Percentiles rank a stretch among this genome's conserved stretches.
These are phyloP conservation scores for Cyberlindnera galapagoensis DNA, from an alignment of 805 yeast genomes.

Conservation along the genomic window DNA sequence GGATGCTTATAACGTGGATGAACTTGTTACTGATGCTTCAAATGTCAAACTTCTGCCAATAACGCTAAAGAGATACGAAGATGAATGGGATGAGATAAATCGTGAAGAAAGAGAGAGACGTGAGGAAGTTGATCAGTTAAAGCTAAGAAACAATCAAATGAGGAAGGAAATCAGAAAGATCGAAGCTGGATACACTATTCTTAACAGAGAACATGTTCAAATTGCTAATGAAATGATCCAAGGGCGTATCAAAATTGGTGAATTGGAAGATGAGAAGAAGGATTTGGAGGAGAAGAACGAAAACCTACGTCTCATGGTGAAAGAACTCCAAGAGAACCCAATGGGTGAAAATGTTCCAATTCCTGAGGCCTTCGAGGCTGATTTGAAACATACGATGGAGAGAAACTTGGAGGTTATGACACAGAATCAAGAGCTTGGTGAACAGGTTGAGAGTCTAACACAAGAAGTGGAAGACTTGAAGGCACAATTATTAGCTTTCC, in stretches of 20 bases:
- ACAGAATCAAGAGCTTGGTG: conserved; percentile 51
- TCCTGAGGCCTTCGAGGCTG: conserved; percentile 39
- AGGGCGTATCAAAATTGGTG: conserved; percentile 69
- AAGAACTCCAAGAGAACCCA: conserved; percentile 22
- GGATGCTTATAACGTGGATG: conserved; percentile 54
- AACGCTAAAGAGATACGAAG: conserved; percentile 59
- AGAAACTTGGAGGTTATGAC: conserved; percentile 63
- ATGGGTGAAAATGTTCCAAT: conserved; percentile 28
- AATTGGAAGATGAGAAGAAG: conserved; percentile 65
- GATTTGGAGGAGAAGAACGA: conserved; percentile 46
- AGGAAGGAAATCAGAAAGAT: conserved; percentile 66
- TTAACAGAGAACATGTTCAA: conserved; percentile 79
- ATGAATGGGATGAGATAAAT: conserved; percentile 73
- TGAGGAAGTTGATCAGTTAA: conserved; percentile 63
- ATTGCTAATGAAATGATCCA: conserved; percentile 84
- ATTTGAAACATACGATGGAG: conserved; percentile 53
- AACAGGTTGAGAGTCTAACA: conserved; percentile 39
- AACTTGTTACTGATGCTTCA: conserved; percentile 74
- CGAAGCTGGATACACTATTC: conserved; percentile 58
- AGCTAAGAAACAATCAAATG: conserved; percentile 63
- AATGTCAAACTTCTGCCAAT: conserved; percentile 66
- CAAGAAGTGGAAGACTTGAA: conserved; percentile 33
- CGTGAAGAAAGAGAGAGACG: conserved; percentile 59
- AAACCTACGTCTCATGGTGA: conserved; percentile 34
- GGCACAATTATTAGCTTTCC: conserved; percentile 10